Evolutionary conservation across 805 yeast genomes (phyloP).

Genomic region (Ogataea chonburiensis): DNA sequence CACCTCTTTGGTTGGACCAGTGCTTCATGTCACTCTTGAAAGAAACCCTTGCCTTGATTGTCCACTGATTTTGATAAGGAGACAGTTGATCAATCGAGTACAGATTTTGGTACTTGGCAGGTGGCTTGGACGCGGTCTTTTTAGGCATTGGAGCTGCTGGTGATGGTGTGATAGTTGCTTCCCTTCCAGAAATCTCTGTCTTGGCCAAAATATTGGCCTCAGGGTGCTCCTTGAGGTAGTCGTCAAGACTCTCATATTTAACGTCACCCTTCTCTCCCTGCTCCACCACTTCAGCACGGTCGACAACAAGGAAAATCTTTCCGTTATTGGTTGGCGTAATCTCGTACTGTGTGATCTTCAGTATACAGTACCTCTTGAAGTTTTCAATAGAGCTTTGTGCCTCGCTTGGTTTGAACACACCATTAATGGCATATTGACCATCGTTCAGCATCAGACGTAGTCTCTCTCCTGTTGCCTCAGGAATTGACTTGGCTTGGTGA

Average conservation of each 20-base stretch:
- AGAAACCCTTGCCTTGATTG: slow-evolving; percentile 88
- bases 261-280: slow-evolving; percentile 35
- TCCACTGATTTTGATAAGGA: slow-evolving; percentile 90
- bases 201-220: slow-evolving; percentile 41
- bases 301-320: slow-evolving; percentile 31
- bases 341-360: slow-evolving; percentile 26
- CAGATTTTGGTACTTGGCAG: slow-evolving; percentile 39
- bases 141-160: slow-evolving; percentile 16
- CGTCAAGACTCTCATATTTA: slow-evolving; percentile 41
- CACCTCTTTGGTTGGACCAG: slow-evolving; percentile 84
- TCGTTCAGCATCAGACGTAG: slow-evolving; percentile 50
- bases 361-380: slow-evolving; percentile 27
- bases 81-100: slow-evolving; percentile 84
- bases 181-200: slow-evolving; percentile 13
- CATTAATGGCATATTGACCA: slow-evolving; percentile 50
- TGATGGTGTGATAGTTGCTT: slow-evolving; percentile 18
- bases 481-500: slow-evolving; percentile 32
- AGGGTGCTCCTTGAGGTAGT: slow-evolving; percentile 58
- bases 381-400: slow-evolving; percentile 29
- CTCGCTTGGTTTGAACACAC: slow-evolving; percentile 49
- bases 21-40: slow-evolving; percentile 84
- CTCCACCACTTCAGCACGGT: slow-evolving; percentile 31
- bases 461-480: slow-evolving; percentile 42
- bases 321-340: slow-evolving; percentile 27
- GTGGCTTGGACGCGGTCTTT: slow-evolving; percentile 21